Evolutionary conservation across 1,284 basidiomycete species (phyloP), one percentile per base, ranked within the genome.

Genomic region (Pyrrhoderma noxium): DNA sequence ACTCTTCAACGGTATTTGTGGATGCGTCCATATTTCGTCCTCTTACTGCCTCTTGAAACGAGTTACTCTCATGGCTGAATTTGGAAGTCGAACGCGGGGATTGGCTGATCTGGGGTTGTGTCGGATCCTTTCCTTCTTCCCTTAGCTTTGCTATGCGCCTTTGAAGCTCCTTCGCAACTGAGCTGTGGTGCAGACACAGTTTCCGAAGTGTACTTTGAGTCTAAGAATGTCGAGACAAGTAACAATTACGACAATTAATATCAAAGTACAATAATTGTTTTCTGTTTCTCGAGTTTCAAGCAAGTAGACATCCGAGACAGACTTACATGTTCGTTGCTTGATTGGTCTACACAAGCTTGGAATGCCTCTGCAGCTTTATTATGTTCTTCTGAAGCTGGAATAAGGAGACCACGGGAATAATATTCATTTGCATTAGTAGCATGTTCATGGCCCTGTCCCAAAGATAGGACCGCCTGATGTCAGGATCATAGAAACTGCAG

Each of bases 341-440:
- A 81, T 42, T 79, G 77, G 43, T 88, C 80, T 52, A 85, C 72
- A 54, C 85, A 84, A 41, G 76, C 75, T 53, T 75, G 66, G 62
- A 86, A 89, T 2, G 83, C 80, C 52, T 81, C 79, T 16, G 86
- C 85, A 27, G 87, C 85, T 61, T 82, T 83, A 56, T 70, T 64
- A 51, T 79, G 76, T 52, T 77, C 72, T 53, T 86, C 80, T 31
- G 78, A 72, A 5, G 88, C 84, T 38, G 77, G 77, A 31, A 86
- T 75, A 52, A 86, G 72, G 2, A 85, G 67, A 9, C 85, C 84
- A 53, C 77, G 75, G 11, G 70, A 71, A 38, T 75, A 62, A 60
- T 74, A 75, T 52, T 89, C 85, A 54, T 89, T 85, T 23, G 86
- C 87, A 61, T 83, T 84, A 18, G 80, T 80, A 51, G 85, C 83